phyloP scores from a whole-genome alignment of 306 rosid species.

The Mimosa pudica region DNA sequence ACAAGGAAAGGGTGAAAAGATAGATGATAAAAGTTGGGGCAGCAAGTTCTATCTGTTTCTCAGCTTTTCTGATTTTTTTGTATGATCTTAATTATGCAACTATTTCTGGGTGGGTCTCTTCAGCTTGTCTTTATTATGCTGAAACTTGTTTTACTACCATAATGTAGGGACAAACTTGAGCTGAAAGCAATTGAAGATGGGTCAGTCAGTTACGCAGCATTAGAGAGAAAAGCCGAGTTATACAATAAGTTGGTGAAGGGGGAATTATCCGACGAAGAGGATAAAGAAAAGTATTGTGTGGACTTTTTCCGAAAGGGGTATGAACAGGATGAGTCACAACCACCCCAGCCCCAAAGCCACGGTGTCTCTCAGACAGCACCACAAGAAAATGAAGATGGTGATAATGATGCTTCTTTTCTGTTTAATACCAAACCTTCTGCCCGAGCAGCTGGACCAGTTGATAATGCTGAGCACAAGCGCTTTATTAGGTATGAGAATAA shows the following conservation, averaged over 20 bases:
- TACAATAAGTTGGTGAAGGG: constrained; percentile 81
- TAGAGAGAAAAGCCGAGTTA: constrained; percentile 81
- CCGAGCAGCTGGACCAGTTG: constrained; percentile 55
- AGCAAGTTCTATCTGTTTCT: neutral
- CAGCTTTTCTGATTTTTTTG: neutral
- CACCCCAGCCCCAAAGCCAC: constrained; percentile 31
- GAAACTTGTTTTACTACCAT: constrained; percentile 8
- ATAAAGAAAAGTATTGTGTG: constrained; percentile 87
- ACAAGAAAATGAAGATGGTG: constrained; percentile 49
- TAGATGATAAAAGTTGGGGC: neutral
- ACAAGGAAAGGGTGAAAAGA: neutral
- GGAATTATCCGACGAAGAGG: constrained; percentile 89
- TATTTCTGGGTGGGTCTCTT: neutral
- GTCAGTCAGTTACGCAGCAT: constrained; percentile 74
- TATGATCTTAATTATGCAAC: neutral
- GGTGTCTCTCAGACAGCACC: constrained; percentile 33
- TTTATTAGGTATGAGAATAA: constrained; percentile 63
- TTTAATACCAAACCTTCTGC: constrained; percentile 63
- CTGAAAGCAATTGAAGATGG: constrained; percentile 88
- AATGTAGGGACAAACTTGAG: constrained; percentile 88
- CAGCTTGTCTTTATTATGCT: neutral
- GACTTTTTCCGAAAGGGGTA: constrained; percentile 76
- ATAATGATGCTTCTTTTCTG: constrained; percentile 37
- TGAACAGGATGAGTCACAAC: constrained; percentile 60
- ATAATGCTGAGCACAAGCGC: constrained; percentile 70